A percentile compares a stretch with the other conserved stretches of the same genome.
Conservation (phyloP, 106 monocot species). For the Ottelia alismoides region DNA sequence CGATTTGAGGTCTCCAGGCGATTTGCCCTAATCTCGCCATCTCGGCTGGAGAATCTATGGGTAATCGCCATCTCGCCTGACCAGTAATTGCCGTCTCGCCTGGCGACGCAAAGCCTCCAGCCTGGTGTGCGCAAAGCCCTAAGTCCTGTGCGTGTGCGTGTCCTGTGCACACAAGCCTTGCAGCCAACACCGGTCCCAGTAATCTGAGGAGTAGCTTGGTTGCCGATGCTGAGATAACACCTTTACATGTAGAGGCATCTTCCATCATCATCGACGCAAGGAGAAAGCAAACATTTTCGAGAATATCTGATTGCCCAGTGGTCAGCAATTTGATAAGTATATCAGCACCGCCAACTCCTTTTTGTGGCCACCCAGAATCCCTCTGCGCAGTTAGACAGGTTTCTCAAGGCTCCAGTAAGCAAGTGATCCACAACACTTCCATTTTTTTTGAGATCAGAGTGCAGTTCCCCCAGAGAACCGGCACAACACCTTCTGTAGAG, state of each 20-base stretch:
- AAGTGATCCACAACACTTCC: slow-evolving; percentile 50
- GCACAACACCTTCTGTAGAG: no score
- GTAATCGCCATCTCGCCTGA: no score
- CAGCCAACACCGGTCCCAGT: slow-evolving; percentile 68
- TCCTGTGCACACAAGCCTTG: slow-evolving; percentile 62
- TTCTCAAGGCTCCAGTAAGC: slow-evolving; percentile 67
- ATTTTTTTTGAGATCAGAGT: slow-evolving; percentile 42
- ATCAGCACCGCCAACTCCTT: slow-evolving; percentile 60
- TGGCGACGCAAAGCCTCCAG: no score
- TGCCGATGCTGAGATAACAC: slow-evolving; percentile 28
- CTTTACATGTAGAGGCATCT: slow-evolving; percentile 57
- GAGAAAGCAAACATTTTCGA: slow-evolving; percentile 80
- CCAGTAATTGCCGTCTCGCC: no score
- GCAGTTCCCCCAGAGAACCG: slow-evolving; percentile 66
- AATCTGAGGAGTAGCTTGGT: slow-evolving; percentile 71
- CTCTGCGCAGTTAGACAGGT: slow-evolving; percentile 57
- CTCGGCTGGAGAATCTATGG: no score
- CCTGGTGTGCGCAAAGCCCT: no score
- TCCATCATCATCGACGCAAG: slow-evolving; percentile 71
- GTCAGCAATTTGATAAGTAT: slow-evolving; percentile 63
- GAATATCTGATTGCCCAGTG: slow-evolving; percentile 38
- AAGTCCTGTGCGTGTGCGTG: no score
- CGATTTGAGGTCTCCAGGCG: no score
- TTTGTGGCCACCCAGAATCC: slow-evolving; percentile 66
- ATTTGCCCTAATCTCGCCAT: no score